Evolutionary conservation across 208 protist genomes (phyloP), one percentile per base, ranked within the genome.

Genomic region (Zelonia costaricensis): DNA sequence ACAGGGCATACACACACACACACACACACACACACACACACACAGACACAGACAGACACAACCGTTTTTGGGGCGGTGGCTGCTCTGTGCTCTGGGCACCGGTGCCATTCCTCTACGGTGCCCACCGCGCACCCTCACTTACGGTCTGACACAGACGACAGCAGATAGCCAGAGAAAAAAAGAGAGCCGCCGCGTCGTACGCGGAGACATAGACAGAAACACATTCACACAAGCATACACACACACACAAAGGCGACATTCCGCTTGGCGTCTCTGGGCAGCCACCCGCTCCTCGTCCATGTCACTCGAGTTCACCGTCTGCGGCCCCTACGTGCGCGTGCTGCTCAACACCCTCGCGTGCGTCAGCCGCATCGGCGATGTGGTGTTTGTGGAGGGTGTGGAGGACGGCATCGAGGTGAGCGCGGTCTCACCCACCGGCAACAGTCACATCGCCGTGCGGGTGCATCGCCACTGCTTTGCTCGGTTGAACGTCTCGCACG

Each of bases 301-400:
- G 78, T 81, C 64, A 7, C 48, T 84, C 5, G 22, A 64, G 1
- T 80, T 90, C 40, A 68, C 71, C n/a, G 66, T 87, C 13, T 75
- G 57, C 5, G 72, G 69, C 9, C 31, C 39, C 2, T 78, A 68
- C 38, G 23, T 84, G 4, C 80, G 83, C 15, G 35, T 76, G 4
- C 74, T 90, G 44, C 53, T 90, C 52, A 69, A 61, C 25, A 47
- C 78, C 1, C 46, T 90, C 27, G 49, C 47, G 12, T 74, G 69
- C n/a, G 72, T 75, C 4, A 62, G 54, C 27, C 77, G 74, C 15
- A 56, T 81, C 9, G 73, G 75, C 15, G 74, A 80, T 4, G 66
- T 30, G 7, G 51, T 91, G 1, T 76, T 58, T 45, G 57, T 91
- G 55, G 58, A 82, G 16, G 76, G 75, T 6, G 42, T 60, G 12